Evolutionary conservation across 176 grass and related monocot genomes (phyloP).

Genomic region (barley (Hordeum vulgare)): DNA sequence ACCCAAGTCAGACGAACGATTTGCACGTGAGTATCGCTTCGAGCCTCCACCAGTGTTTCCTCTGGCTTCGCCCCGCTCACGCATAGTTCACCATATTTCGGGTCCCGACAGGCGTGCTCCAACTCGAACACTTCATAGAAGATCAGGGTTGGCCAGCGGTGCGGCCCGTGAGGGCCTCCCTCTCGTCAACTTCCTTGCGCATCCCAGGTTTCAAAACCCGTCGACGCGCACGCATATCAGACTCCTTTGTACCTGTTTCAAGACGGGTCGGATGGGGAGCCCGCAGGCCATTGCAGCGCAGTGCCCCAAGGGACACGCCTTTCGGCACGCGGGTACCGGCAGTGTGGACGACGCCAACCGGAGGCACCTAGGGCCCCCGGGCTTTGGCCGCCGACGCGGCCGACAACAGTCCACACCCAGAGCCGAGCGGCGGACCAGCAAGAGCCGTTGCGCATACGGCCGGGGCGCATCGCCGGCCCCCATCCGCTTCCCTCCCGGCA

Average conservation of each 20-base stretch:
- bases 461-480: conserved; percentile 49
- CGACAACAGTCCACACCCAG: conserved; percentile 24
- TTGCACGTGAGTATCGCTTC: too few species aligned
- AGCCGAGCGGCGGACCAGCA: conserved; percentile 28
- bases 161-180: too few species aligned
- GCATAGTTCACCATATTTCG: too few species aligned
- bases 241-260: conserved; percentile 86
- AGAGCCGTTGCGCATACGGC: conserved; percentile 24
- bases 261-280: conserved; percentile 65
- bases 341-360: not conserved
- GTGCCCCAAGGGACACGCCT: not conserved
- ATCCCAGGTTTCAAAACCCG: too few species aligned
- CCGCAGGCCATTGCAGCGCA: conserved; percentile 18
- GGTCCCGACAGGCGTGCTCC: too few species aligned
- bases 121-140: too few species aligned
- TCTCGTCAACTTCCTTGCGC: too few species aligned
- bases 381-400: conserved; percentile 27
- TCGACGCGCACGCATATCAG: conserved; percentile 29
- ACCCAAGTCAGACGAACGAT: too few species aligned
- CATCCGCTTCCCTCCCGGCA: conserved; percentile 58
- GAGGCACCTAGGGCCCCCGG: not conserved
- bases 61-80: too few species aligned
- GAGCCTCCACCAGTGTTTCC: too few species aligned
- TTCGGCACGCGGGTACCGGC: not conserved
- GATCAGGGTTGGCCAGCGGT: too few species aligned